Base-by-base conservation (phyloP, 495 filamentous ascomycete species). In the Neurospora cerealis region DNA sequence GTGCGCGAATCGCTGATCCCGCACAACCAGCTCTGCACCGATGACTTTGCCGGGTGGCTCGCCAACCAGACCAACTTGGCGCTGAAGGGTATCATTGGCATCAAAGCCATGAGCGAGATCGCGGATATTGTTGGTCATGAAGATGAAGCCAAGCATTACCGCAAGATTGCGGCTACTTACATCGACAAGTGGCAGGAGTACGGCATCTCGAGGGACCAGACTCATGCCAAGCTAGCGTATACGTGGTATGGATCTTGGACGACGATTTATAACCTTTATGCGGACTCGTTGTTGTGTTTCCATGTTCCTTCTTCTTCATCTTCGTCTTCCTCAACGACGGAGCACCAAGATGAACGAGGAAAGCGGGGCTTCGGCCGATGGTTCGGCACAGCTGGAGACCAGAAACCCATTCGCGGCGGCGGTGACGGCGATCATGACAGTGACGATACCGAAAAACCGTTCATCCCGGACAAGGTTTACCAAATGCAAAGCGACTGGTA, bases 201-300 rank as follows among this genome's bases (percentile, higher is more conserved):
- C 74, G 95, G 89, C 71, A 90, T 96, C 78, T 93, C 92, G 0
- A 86, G 93, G 36, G 95, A 98, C 81, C 86, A 88, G 46, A 89
- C 91, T 1, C 93, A 97, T 77, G 93, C 93, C 36, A 97, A 97
- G 80, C 84, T 98, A 42, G 92, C 95, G 1, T 98, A 98, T 80
- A 88, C 94, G 71, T 97, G 95, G 94, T 94, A 93, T 77, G 95
- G 95, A 13, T 94, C 92, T 60, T 98, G 95, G 95, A 97, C 94
- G 66, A 97, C 93, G 1, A 87, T 97, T 24, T 98, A 98, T 83
- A 97, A 97, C 76, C 86, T 97, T 36, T 97, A 92, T 81, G 91
- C 90, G 39, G 94, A 97, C 76, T 88, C 91, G 10, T 86, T 94
- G 21, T 89, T 97, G 71, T 93, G 92, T 80, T 95, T 96, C 83